A percentile compares a stretch with the other conserved stretches of the same genome.
phyloP scores from a whole-genome alignment of 1,284 basidiomycete species.

The Leucoagaricus sp. region DNA sequence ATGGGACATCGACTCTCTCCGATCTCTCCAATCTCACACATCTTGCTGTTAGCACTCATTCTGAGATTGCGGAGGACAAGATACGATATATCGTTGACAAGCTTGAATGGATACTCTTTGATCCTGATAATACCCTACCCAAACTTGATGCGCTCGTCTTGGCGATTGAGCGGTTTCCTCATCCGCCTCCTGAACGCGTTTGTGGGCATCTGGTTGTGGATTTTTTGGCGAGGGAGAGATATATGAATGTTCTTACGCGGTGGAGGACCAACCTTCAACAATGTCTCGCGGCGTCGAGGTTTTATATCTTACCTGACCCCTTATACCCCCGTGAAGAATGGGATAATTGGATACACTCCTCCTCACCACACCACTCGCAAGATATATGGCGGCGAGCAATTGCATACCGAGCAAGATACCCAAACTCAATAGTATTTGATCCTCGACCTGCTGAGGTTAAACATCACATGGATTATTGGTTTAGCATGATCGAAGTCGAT shows the following conservation, averaged over 20 bases:
- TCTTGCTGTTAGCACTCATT: conserved; percentile 32
- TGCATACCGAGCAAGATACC: conserved; percentile 16
- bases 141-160: conserved; percentile 27
- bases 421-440: conserved; percentile 6
- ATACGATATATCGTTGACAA: conserved; percentile 20
- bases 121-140: conserved; percentile 16
- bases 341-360: conserved; percentile 23
- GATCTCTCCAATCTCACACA: conserved; percentile 33
- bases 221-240: neutral
- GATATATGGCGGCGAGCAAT: conserved; percentile 25
- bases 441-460: neutral
- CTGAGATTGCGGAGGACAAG: conserved; percentile 20
- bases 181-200: neutral
- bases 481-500: neutral
- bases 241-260: conserved; percentile 13
- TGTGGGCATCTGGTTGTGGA: neutral
- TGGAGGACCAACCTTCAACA: conserved; percentile 22
- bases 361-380: too few species aligned
- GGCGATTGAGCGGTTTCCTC: conserved; percentile 19
- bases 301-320: conserved; percentile 29
- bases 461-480: neutral
- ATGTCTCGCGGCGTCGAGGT: conserved; percentile 26
- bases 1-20: conserved; percentile 28
- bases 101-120: conserved; percentile 25
- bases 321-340: conserved; percentile 30